These are phyloP conservation scores for Elaphomyces granulatus DNA, from an alignment of 495 filamentous ascomycete genomes.

Conservation along the genomic window DNA sequence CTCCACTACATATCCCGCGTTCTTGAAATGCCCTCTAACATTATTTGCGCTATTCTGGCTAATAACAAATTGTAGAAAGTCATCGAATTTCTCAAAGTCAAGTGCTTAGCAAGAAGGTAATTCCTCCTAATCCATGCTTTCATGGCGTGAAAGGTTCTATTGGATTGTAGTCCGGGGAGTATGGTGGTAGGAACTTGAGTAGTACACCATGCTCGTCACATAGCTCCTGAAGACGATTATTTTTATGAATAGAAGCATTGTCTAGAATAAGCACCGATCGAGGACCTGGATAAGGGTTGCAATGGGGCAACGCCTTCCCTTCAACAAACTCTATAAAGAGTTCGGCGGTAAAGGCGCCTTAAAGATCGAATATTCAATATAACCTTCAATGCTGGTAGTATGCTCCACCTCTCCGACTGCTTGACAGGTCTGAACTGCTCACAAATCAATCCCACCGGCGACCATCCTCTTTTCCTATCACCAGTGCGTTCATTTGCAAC, in stretches of 20 bases:
- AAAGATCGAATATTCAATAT: conserved; percentile 21
- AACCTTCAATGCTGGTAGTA: conserved; percentile 27
- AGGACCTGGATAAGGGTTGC: conserved; percentile 21
- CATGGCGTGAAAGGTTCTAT: conserved; percentile 16
- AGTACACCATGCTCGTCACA: conserved; percentile 24
- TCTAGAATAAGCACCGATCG: conserved; percentile 33
- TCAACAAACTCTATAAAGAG: conserved; percentile 28
- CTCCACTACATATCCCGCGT: no score
- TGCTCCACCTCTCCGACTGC: conserved; percentile 20
- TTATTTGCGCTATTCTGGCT: no score
- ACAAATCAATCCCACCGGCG: conserved; percentile 16
- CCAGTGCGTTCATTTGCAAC: conserved; percentile 19
- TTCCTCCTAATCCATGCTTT: conserved; percentile 7
- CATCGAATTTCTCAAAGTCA: not conserved
- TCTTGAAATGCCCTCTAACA: no score
- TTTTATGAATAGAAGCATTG: conserved; percentile 26
- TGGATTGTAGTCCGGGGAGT: conserved; percentile 9
- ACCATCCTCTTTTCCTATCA: conserved; percentile 18
- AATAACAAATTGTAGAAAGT: not conserved
- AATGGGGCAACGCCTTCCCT: conserved; percentile 23
- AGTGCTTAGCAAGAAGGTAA: not conserved
- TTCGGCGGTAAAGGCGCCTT: conserved; percentile 19
- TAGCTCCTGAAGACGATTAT: conserved; percentile 18
- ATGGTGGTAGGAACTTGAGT: conserved; percentile 7
- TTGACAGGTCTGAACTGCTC: conserved; percentile 21